Percentiles rank a stretch among this genome's conserved stretches.
Conservation (phyloP, 2,329 filamentous ascomycete genomes). For the Ceratocystiopsis sp. region DNA sequence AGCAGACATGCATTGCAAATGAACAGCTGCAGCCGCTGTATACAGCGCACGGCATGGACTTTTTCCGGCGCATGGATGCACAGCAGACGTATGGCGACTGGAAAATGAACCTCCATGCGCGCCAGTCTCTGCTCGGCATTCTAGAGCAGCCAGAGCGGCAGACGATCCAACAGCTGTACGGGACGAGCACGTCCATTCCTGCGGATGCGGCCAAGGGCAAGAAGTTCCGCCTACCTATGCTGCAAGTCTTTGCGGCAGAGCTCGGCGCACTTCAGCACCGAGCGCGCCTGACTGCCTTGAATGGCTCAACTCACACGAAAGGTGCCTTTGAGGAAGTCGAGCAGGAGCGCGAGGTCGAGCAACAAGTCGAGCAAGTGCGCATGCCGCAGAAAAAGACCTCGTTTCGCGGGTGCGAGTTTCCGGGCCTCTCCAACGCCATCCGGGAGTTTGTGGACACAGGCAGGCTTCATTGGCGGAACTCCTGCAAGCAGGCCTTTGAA, state of each 20-base stretch:
- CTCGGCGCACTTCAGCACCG: conserved; percentile 14
- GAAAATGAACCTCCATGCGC: conserved; percentile 17
- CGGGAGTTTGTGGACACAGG: conserved; percentile 4
- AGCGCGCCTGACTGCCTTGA: conserved; percentile 14
- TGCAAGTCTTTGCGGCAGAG: conserved; percentile 12
- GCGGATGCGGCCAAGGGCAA: conserved; percentile 11
- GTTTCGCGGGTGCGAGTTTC: conserved; percentile 1
- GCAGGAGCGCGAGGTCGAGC: conserved; percentile 40
- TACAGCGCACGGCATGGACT: conserved; percentile 42
- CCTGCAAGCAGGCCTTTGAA: background rate
- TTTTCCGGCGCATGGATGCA: conserved; percentile 37
- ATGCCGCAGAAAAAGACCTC: background rate
- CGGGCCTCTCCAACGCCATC: conserved; percentile 2
- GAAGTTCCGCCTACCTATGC: conserved; percentile 12
- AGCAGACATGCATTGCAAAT: conserved; percentile 43
- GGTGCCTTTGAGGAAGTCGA: conserved; percentile 41
- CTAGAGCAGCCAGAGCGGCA: conserved; percentile 37
- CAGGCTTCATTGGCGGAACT: no score
- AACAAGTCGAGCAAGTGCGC: conserved; percentile 39
- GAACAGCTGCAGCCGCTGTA: conserved; percentile 43
- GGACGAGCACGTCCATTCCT: background rate
- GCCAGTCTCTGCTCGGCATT: conserved; percentile 22
- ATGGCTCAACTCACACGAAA: background rate
- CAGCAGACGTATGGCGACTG: conserved; percentile 23
- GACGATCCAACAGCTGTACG: conserved; percentile 41